phyloP scores from a whole-genome alignment of 345 rosid genomes.

The Euphorbia lathyris region DNA sequence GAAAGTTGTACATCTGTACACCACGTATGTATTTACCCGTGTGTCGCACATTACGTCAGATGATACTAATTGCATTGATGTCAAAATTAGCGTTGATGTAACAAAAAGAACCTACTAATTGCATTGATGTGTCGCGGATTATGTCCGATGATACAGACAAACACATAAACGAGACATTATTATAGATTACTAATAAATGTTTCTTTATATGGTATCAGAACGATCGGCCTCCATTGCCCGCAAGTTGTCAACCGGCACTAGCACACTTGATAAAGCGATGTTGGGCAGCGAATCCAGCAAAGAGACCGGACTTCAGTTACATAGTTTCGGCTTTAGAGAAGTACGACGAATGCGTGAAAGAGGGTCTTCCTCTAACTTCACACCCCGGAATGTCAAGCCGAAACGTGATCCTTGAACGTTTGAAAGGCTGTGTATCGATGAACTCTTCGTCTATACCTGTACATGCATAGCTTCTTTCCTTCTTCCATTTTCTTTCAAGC shows the following conservation, averaged over 20 bases:
- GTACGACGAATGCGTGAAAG: conserved; percentile 81
- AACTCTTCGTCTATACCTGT: conserved; percentile 75
- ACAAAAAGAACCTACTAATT: too few species aligned
- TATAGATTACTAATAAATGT: too few species aligned
- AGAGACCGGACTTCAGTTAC: conserved; percentile 82
- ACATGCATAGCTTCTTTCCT: conserved; percentile 51
- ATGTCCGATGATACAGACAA: too few species aligned
- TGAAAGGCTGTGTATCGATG: conserved; percentile 70
- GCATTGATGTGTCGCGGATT: too few species aligned
- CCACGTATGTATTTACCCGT: too few species aligned
- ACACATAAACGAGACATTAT: too few species aligned
- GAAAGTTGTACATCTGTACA: too few species aligned
- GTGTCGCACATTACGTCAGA: too few species aligned
- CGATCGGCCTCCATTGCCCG: conserved; percentile 87
- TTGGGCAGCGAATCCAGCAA: conserved; percentile 85
- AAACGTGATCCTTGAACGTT: conserved; percentile 61
- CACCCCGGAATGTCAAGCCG: conserved; percentile 63
- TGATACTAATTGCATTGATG: too few species aligned
- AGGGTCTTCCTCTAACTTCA: conserved; percentile 79
- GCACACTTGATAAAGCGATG: conserved; percentile 91
- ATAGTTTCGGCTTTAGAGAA: conserved; percentile 79
- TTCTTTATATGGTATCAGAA: conserved; percentile 37
- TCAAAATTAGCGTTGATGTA: too few species aligned
- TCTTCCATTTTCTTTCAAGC: neutral
- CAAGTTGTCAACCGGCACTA: conserved; percentile 83